phyloP scores from a whole-genome alignment of 31 red algal genomes.

The Bonnemaisonia californica region DNA sequence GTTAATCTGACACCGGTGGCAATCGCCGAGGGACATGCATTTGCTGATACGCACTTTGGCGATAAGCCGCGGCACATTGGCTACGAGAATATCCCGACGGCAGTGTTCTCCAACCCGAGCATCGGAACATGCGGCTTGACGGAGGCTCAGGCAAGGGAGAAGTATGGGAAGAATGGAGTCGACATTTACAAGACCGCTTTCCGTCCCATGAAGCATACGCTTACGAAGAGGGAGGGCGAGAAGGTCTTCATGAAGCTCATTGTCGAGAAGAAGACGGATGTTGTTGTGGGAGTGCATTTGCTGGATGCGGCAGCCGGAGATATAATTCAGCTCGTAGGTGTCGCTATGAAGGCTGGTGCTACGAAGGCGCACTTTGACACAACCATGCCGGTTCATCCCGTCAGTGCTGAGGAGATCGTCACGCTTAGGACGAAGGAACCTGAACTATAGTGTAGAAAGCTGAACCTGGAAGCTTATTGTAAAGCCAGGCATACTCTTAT shows the following conservation, averaged over 20 bases:
- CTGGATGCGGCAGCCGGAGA: slow-evolving; percentile 88
- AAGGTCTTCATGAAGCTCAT: slow-evolving; percentile 92
- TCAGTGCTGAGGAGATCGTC: slow-evolving; percentile 94
- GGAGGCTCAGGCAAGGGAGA: slow-evolving; percentile 72
- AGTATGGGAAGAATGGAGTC: slow-evolving; percentile 76
- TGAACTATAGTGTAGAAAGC: slow-evolving; percentile 49
- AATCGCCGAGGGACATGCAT: slow-evolving; percentile 89
- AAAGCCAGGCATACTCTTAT: no score
- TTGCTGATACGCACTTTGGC: slow-evolving; percentile 86
- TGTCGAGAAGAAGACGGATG: slow-evolving; percentile 77
- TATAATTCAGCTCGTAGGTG: slow-evolving; percentile 88
- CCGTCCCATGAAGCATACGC: slow-evolving; percentile 96
- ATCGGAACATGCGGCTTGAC: slow-evolving; percentile 95
- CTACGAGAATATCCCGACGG: slow-evolving; percentile 92
- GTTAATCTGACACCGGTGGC: slow-evolving; percentile 94
- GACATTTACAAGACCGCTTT: slow-evolving; percentile 90
- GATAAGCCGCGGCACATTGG: slow-evolving; percentile 63
- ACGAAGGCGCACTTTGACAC: slow-evolving; percentile 96
- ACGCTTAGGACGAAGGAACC: slow-evolving; percentile 80
- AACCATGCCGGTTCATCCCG: slow-evolving; percentile 93
- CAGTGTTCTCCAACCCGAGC: slow-evolving; percentile 87
- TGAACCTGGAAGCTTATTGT: no score
- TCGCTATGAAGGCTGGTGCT: slow-evolving; percentile 91
- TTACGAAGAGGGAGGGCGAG: slow-evolving; percentile 75
- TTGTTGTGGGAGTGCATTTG: slow-evolving; percentile 89